Percentiles rank a stretch among this genome's conserved stretches.
These are phyloP conservation scores for Colletotrichum costaricense DNA, from an alignment of 2,329 filamentous ascomycete genomes.

Conservation along the genomic window DNA sequence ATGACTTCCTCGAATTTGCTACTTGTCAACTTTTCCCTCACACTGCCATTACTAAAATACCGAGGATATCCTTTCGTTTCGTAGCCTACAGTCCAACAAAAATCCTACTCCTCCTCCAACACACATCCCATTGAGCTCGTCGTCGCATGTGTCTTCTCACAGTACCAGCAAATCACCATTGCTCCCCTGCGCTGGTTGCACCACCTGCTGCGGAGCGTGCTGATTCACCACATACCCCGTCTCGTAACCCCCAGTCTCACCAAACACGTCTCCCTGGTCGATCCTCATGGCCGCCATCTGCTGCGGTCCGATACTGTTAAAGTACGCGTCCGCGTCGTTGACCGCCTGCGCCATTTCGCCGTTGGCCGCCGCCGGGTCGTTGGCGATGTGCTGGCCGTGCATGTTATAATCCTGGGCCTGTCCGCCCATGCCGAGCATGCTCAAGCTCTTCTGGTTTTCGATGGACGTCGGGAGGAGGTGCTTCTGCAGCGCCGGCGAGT, in stretches of 20 bases:
- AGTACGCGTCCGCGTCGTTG: constrained; percentile 90
- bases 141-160: constrained; percentile 48
- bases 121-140: background rate
- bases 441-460: constrained; percentile 70
- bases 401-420: constrained; percentile 63
- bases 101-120: background rate
- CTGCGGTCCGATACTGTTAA: constrained; percentile 79
- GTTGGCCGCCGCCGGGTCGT: constrained; percentile 34
- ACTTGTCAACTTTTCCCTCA: background rate
- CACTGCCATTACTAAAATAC: background rate
- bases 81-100: constrained; percentile 15
- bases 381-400: constrained; percentile 45
- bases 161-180: constrained; percentile 80
- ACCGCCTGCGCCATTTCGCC: constrained; percentile 76
- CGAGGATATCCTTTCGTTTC: constrained; percentile 12
- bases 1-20: background rate
- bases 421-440: constrained; percentile 66
- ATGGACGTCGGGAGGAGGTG: constrained; percentile 69
- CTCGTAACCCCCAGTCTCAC: constrained; percentile 64
- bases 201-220: constrained; percentile 80
- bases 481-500: constrained; percentile 88
- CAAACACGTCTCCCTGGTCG: constrained; percentile 73
- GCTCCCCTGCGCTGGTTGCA: constrained; percentile 75
- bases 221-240: constrained; percentile 82
- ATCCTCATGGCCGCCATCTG: constrained; percentile 80